Evolutionary conservation across 495 filamentous ascomycete species (phyloP).

Genomic region (Penicillium canescens): DNA sequence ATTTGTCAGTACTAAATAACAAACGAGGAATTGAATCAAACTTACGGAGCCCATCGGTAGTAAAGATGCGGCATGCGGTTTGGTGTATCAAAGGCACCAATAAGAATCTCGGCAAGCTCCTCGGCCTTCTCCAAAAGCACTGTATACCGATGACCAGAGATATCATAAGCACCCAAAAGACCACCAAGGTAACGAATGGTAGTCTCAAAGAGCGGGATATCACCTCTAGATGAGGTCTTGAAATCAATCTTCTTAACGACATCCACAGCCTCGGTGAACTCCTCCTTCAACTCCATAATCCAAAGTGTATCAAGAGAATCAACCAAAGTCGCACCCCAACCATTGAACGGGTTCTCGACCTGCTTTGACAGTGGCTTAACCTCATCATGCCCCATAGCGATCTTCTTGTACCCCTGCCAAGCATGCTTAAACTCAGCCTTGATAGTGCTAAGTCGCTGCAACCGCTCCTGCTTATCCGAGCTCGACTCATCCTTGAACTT

Average conservation of each 20-base stretch:
- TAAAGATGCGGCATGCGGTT: slow-evolving; percentile 92
- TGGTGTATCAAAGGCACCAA: slow-evolving; percentile 92
- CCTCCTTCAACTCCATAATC: slow-evolving; percentile 90
- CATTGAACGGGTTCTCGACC: slow-evolving; percentile 76
- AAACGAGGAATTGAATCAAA: slow-evolving; percentile 7
- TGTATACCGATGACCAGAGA: slow-evolving; percentile 65
- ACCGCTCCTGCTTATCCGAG: slow-evolving; percentile 58
- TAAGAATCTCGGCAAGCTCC: slow-evolving; percentile 85
- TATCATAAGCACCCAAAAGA: slow-evolving; percentile 79
- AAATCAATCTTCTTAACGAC: slow-evolving; percentile 85
- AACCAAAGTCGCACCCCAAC: slow-evolving; percentile 93
- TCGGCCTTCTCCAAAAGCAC: slow-evolving; percentile 82
- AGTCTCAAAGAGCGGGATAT: slow-evolving; percentile 83
- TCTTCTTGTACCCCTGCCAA: slow-evolving; percentile 74
- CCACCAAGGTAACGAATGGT: slow-evolving; percentile 87
- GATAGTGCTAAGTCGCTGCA: slow-evolving; percentile 63
- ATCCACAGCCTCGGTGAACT: slow-evolving; percentile 84
- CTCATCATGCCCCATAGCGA: slow-evolving; percentile 81
- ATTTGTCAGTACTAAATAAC: slow-evolving; percentile 4
- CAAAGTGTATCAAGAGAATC: slow-evolving; percentile 93
- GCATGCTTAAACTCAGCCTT: slow-evolving; percentile 66
- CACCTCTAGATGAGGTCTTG: slow-evolving; percentile 64
- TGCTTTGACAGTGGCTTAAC: slow-evolving; percentile 64
- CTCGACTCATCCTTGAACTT: slow-evolving; percentile 64
- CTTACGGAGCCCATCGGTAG: slow-evolving; percentile 80